Evolutionary conservation across 2,329 filamentous ascomycete genomes (phyloP), one percentile per base, ranked within the genome.

Genomic region (Fusarium incarnatum): DNA sequence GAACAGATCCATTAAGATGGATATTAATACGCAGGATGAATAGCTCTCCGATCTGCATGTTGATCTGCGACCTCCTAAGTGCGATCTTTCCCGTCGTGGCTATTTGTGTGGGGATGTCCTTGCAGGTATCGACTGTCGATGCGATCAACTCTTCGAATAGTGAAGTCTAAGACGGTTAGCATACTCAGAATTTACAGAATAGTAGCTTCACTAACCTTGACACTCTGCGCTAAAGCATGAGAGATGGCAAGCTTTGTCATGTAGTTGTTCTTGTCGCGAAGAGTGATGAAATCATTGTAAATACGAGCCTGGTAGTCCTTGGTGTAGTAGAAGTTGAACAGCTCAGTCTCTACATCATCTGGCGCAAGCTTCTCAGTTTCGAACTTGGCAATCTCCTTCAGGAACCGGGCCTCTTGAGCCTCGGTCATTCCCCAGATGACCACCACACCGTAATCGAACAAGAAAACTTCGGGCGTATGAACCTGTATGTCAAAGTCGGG

Each of bases 311-410:
- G 97, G 79, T 99, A 99, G 78, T 98, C 95, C 75, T 92, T 89
- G 5, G 96, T 98, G 83, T 99, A 98, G 84, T 99, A 99, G 80
- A 98, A 99, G 80, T 99, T 99, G 86, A 99, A 99, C 77, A 95
- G 94, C 80, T 99, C 96, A 48, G 94, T 93, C 82, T 99, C 95
- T 30, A 97, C 91, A 73, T 97, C 94, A 77, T 97, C 94, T 13
- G 91, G 88, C 27, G 90, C 90, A 50, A 98, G 86, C 79, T 97
- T 97, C 78, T 97, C 95, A 42, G 90, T 88, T 80, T 98, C 96
- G 74, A 98, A 99, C 77, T 96, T 97, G 60, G 93, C 89, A 67
- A 99, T 92, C 75, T 99, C 95, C 74, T 96, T 96, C 18, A 99
- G 84, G 77, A 99, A 97, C 41, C 92, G 89, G 71, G 93, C 91